A percentile compares a stretch with the other conserved stretches of the same genome.
Conservation (phyloP, 2,329 filamentous ascomycete genomes). For the Cladosporium sp. region DNA sequence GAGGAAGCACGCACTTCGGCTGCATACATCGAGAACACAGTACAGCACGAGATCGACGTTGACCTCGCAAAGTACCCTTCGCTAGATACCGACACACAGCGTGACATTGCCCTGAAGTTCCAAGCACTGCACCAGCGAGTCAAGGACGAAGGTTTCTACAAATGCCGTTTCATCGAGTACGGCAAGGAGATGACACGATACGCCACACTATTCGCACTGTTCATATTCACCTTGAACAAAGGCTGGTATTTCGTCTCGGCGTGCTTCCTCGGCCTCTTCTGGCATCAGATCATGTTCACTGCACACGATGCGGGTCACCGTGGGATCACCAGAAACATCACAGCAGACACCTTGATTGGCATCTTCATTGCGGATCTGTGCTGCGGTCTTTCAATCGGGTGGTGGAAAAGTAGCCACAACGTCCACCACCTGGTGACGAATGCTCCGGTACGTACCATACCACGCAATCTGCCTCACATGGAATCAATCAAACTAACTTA, state of each 20-base stretch:
- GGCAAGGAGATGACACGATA: constrained; percentile 58
- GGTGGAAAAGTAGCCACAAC: constrained; percentile 67
- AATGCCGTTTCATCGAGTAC: constrained; percentile 57
- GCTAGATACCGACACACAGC: constrained; percentile 52
- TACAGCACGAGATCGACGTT: constrained; percentile 35
- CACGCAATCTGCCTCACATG: too few relatives aligned
- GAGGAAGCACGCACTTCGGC: constrained; percentile 19
- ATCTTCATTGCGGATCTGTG: constrained; percentile 62
- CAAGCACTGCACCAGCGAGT: constrained; percentile 53
- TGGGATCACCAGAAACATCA: constrained; percentile 58
- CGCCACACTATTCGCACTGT: constrained; percentile 46
- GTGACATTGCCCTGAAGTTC: constrained; percentile 54
- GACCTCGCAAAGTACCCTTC: constrained; percentile 45
- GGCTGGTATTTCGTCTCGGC: constrained; percentile 58
- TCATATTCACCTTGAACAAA: constrained; percentile 43
- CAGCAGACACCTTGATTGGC: constrained; percentile 55
- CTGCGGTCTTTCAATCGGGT: constrained; percentile 63
- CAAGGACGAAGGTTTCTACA: constrained; percentile 53
- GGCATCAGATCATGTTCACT: constrained; percentile 66
- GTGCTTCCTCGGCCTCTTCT: constrained; percentile 58
- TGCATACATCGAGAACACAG: constrained; percentile 31
- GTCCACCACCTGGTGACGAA: constrained; percentile 66
- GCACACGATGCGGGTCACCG: constrained; percentile 63
- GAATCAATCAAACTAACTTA: too few relatives aligned
- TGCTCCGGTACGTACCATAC: constrained; percentile 45